Evolutionary conservation across 495 filamentous ascomycete genomes (phyloP).

Genomic region (Tuber umbilicatum): DNA sequence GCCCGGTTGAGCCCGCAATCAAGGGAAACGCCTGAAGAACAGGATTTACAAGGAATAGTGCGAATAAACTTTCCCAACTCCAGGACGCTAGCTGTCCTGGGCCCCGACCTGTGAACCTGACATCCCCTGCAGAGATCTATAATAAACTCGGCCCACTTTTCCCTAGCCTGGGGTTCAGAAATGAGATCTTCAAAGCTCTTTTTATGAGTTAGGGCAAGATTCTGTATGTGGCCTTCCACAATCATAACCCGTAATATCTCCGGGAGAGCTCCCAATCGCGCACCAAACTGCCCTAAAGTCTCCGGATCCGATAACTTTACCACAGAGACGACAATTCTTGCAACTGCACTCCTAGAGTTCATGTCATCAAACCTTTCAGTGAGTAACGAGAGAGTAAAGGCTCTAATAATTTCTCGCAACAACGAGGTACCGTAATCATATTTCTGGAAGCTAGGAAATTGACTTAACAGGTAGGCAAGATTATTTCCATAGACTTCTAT

Average conservation of each 20-base stretch:
- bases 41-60: not conserved
- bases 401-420: not conserved
- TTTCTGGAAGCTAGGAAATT: not conserved
- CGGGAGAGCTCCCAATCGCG: constrained; percentile 12
- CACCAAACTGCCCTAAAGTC: not conserved
- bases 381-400: constrained; percentile 19
- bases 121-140: not conserved
- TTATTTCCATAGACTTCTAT: constrained; percentile 10
- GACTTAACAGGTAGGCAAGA: not conserved
- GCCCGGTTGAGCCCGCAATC: not conserved
- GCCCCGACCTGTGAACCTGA: not conserved
- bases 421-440: not conserved
- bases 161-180: not conserved
- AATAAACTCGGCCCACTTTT: not conserved
- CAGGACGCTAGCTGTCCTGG: not conserved
- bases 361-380: not conserved
- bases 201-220: not conserved
- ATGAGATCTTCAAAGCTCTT: not conserved
- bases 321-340: not conserved
- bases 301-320: constrained; percentile 11
- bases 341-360: not conserved
- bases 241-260: constrained; percentile 11
- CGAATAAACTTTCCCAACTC: not conserved
- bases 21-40: not conserved
- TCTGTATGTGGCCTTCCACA: not conserved